Percentiles rank a stretch among this genome's conserved stretches.
Evolutionary conservation across 225 moss, liverwort and hornwort species (phyloP).

Genomic region (Physcomitrellopsis africana): DNA sequence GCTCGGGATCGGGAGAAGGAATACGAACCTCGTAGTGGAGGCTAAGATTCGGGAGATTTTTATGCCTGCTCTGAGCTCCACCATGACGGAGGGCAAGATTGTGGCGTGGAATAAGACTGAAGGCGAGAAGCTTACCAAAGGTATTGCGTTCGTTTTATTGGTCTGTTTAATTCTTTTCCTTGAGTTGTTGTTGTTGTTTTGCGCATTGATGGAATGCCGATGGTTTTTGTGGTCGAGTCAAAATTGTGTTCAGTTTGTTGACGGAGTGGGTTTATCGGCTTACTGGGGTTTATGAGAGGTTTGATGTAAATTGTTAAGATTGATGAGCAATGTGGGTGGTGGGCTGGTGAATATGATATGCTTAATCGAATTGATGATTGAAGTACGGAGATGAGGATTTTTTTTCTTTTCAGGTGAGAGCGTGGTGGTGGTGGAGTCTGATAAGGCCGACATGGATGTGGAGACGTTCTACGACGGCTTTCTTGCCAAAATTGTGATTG

Average conservation of each 20-base stretch:
- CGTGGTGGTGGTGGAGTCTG: not conserved
- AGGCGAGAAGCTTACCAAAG: conserved; percentile 96
- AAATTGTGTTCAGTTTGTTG: no score
- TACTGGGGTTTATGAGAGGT: no score
- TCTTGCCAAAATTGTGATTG: conserved; percentile 59
- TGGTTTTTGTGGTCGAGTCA: not conserved
- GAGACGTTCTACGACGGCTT: conserved; percentile 86
- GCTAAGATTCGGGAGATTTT: conserved; percentile 99
- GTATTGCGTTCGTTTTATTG: conserved; percentile 28
- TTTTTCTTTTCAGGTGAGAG: not conserved
- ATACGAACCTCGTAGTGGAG: conserved; percentile 48
- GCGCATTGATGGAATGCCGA: not conserved
- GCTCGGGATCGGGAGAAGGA: not conserved
- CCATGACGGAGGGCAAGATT: conserved; percentile 99
- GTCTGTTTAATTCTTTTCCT: not conserved
- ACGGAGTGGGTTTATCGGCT: not conserved
- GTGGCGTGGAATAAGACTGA: conserved; percentile 98
- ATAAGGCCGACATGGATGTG: not conserved
- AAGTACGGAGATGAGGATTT: not conserved
- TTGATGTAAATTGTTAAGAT: no score
- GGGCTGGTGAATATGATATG: no score
- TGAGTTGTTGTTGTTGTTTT: not conserved
- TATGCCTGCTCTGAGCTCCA: conserved; percentile 98
- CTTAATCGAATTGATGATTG: not conserved
- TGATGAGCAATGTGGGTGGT: no score